These are phyloP conservation scores for Tetracladium setigerum DNA, from an alignment of 495 filamentous ascomycete genomes.

Conservation along the genomic window DNA sequence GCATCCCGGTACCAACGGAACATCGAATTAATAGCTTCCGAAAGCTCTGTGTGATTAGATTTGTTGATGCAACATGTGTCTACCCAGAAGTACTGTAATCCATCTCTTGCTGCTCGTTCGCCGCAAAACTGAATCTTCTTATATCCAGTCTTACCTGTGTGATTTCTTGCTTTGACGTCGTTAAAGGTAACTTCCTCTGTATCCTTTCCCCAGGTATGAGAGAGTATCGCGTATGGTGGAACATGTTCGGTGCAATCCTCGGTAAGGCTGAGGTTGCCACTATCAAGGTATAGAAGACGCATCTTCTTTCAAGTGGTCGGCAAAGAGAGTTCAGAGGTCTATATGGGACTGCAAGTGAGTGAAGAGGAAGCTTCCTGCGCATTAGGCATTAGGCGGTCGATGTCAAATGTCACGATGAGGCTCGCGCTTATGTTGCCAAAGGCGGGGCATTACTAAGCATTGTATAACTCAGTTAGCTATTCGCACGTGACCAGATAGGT, in stretches of 20 bases:
- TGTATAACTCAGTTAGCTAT: background rate
- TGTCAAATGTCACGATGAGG: constrained; percentile 1
- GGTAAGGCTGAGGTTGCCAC: constrained; percentile 8
- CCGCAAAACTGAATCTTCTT: constrained; percentile 23
- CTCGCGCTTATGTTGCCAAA: constrained; percentile 1
- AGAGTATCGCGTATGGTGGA: constrained; percentile 23
- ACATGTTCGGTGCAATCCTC: constrained; percentile 1
- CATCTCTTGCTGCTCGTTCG: constrained; percentile 11
- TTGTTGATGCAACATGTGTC: too few relatives aligned
- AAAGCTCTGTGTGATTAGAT: too few relatives aligned
- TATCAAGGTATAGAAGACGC: constrained; percentile 5
- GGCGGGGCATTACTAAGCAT: constrained; percentile 2
- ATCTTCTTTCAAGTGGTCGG: constrained; percentile 3
- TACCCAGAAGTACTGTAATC: too few relatives aligned
- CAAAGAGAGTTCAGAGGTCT: background rate
- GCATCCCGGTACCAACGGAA: constrained; percentile 20
- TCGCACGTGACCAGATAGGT: constrained; percentile 4
- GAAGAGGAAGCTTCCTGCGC: constrained; percentile 1
- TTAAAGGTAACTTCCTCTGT: constrained; percentile 21
- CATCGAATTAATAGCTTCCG: too few relatives aligned
- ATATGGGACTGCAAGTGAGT: constrained; percentile 1
- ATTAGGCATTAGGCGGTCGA: background rate
- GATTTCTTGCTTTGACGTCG: constrained; percentile 12
- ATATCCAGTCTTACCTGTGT: constrained; percentile 13
- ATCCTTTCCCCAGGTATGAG: constrained; percentile 22